These are phyloP conservation scores for Rhodofomes roseus DNA, from an alignment of 1,284 basidiomycete species.

Conservation along the genomic window DNA sequence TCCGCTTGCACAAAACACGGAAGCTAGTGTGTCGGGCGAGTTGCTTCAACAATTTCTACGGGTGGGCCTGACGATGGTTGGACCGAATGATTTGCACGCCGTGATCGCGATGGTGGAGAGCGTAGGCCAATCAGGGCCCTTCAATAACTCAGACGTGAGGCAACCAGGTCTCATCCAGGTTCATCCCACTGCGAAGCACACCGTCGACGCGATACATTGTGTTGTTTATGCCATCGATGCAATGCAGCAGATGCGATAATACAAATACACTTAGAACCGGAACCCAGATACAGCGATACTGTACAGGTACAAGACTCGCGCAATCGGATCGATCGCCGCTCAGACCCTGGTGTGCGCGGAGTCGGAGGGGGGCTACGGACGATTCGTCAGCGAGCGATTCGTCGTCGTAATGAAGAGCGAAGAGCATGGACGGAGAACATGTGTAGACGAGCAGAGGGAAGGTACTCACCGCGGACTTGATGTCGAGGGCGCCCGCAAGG, in stretches of 20 bases:
- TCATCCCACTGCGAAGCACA: no score
- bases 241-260: neutral
- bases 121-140: no score
- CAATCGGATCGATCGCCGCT: neutral
- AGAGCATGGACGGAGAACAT: neutral
- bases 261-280: neutral
- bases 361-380: constrained; percentile 17
- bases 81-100: no score
- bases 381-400: neutral
- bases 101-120: no score
- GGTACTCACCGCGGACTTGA: constrained; percentile 36
- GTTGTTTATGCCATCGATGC: neutral
- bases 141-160: no score
- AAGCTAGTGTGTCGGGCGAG: no score
- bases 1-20: no score
- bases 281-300: neutral
- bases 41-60: no score
- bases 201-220: neutral
- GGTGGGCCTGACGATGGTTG: no score
- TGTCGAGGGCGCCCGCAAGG: constrained; percentile 44
- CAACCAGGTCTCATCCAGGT: no score
- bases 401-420: neutral
- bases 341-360: constrained; percentile 15
- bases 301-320: neutral
- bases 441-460: neutral